A percentile compares a stretch with the other conserved stretches of the same genome.
These are phyloP conservation scores for Pseudomonodictys pantanalensis DNA, from an alignment of 495 filamentous ascomycete genomes.

Conservation along the genomic window DNA sequence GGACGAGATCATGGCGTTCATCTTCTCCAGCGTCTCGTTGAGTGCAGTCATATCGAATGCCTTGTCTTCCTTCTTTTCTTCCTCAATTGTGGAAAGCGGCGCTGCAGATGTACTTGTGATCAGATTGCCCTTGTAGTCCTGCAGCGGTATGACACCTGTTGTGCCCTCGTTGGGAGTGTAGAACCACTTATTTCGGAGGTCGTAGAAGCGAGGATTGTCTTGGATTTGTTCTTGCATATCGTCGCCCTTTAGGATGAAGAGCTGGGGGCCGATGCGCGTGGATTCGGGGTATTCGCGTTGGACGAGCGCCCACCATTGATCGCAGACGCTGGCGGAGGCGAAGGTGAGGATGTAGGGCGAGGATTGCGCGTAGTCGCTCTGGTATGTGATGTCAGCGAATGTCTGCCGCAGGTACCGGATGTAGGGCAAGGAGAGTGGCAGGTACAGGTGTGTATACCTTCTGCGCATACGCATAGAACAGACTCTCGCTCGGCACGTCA, in stretches of 20 bases:
- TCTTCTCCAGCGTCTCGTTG: constrained; percentile 1
- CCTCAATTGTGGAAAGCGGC: not conserved
- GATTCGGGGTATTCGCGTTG: constrained; percentile 26
- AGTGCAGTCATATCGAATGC: constrained; percentile 5
- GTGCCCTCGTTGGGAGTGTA: constrained; percentile 4
- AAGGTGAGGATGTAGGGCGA: constrained; percentile 24
- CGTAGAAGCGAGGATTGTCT: constrained; percentile 16
- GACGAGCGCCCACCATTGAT: constrained; percentile 32
- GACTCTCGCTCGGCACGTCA: constrained; percentile 6
- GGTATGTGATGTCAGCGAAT: not conserved
- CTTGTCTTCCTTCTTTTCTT: not conserved
- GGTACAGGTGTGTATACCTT: constrained; percentile 13
- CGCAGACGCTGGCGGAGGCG: constrained; percentile 10
- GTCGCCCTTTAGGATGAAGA: constrained; percentile 31
- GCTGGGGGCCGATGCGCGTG: constrained; percentile 20
- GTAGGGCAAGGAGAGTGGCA: not conserved
- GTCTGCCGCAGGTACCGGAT: not conserved
- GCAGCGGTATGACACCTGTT: constrained; percentile 13
- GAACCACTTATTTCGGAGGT: constrained; percentile 25
- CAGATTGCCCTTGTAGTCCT: constrained; percentile 16
- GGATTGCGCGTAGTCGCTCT: constrained; percentile 22
- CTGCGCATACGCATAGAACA: constrained; percentile 34
- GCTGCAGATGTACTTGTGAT: not conserved
- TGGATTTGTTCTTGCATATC: constrained; percentile 28
- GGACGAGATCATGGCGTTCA: constrained; percentile 16